Evolutionary conservation across 2,329 filamentous ascomycete genomes (phyloP).

Genomic region (Microcera coccophila): DNA sequence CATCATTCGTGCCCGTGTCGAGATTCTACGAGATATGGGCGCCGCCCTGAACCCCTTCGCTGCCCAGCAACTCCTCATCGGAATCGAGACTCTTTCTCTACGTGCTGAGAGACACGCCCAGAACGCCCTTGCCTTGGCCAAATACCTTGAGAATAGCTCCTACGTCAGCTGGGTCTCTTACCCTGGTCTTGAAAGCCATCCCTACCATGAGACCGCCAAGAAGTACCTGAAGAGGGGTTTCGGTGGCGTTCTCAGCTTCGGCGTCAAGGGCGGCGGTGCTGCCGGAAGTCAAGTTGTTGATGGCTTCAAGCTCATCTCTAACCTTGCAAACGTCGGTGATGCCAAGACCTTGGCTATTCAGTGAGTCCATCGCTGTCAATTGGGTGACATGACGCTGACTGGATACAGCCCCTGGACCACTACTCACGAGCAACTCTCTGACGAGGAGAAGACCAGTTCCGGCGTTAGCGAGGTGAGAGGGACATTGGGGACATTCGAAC

Average conservation of each 20-base stretch:
- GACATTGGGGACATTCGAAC: too few relatives aligned
- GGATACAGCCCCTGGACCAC: constrained; percentile 71
- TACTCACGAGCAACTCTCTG: constrained; percentile 85
- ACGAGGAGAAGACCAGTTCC: constrained; percentile 73
- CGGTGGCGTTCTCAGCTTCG: constrained; percentile 89
- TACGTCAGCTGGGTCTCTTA: constrained; percentile 94
- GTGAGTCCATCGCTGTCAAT: constrained; percentile 25
- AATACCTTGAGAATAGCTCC: constrained; percentile 77
- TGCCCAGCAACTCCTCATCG: constrained; percentile 86
- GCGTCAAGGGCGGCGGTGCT: constrained; percentile 81
- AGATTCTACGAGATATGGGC: constrained; percentile 85
- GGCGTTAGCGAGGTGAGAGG: constrained; percentile 73
- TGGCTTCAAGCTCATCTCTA: constrained; percentile 90
- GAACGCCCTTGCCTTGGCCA: constrained; percentile 76
- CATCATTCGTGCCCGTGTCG: constrained; percentile 80
- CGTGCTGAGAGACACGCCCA: constrained; percentile 80
- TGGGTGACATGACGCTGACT: neutral
- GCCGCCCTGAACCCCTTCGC: constrained; percentile 82
- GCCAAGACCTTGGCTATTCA: constrained; percentile 94
- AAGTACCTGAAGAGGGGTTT: constrained; percentile 82
- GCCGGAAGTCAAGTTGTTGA: constrained; percentile 88
- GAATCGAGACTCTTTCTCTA: constrained; percentile 84
- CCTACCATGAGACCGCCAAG: constrained; percentile 75
- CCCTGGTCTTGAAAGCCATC: constrained; percentile 79
- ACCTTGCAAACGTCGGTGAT: constrained; percentile 93